These are phyloP conservation scores for Ogataea corticis DNA, from an alignment of 805 yeast species.

Conservation along the genomic window DNA sequence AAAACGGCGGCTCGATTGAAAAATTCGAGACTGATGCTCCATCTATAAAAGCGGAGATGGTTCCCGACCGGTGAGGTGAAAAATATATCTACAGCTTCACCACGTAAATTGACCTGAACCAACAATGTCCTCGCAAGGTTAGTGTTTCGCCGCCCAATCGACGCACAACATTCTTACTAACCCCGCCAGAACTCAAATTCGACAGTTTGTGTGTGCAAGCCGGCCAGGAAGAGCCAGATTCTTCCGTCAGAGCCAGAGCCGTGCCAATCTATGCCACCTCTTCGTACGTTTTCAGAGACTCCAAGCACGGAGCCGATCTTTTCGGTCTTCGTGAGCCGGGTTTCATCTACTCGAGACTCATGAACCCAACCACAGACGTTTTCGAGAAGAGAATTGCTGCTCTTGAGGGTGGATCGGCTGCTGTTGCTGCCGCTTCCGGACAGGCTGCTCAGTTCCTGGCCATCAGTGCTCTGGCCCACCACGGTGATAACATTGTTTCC, in stretches of 20 bases:
- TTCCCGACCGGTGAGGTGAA: neutral
- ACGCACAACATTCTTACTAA: neutral
- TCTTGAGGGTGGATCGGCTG: slow-evolving; percentile 89
- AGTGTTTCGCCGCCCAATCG: neutral
- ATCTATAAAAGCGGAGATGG: neutral
- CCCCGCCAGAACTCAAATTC: slow-evolving; percentile 56
- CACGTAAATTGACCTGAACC: neutral
- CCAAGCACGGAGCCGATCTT: slow-evolving; percentile 88
- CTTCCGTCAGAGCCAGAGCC: slow-evolving; percentile 74
- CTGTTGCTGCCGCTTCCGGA: slow-evolving; percentile 90
- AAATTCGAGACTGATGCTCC: too few species aligned
- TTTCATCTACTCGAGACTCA: slow-evolving; percentile 83
- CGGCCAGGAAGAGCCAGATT: slow-evolving; percentile 74
- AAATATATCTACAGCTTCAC: too few species aligned
- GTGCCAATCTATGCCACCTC: slow-evolving; percentile 92
- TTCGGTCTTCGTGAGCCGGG: slow-evolving; percentile 86
- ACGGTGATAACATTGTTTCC: slow-evolving; percentile 88
- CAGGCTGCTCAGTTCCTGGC: slow-evolving; percentile 94
- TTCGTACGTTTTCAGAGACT: slow-evolving; percentile 83
- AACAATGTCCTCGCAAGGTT: slow-evolving; percentile 5
- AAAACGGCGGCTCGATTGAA: too few species aligned
- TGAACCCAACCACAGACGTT: slow-evolving; percentile 91
- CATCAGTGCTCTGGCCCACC: slow-evolving; percentile 75
- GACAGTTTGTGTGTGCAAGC: slow-evolving; percentile 95
- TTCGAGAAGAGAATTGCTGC: slow-evolving; percentile 92